Conservation (phyloP, 306 rosid species). For the Dalbergia cultrata region DNA sequence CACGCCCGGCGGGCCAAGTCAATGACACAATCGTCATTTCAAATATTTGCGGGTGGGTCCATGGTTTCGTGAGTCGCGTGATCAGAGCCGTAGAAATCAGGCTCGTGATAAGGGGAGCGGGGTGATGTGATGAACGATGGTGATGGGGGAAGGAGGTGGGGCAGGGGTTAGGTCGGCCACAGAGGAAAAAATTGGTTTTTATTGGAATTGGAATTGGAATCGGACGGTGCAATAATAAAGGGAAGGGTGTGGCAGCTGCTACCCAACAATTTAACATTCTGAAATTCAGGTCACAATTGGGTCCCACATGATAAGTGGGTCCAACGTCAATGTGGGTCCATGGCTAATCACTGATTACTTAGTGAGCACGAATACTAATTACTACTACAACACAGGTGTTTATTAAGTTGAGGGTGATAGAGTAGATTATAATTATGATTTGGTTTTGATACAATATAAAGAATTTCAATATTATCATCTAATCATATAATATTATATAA, state of each 20-base stretch:
- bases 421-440: no score
- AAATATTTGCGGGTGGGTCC: background rate
- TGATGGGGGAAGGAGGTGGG: slow-evolving; percentile 9
- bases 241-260: background rate
- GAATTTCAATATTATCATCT: no score
- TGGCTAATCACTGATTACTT: background rate
- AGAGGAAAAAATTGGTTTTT: background rate
- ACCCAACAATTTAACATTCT: slow-evolving; percentile 22
- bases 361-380: background rate
- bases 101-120: background rate
- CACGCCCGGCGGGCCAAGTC: background rate
- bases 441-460: no score
- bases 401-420: no score
- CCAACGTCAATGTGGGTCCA: background rate
- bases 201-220: background rate
- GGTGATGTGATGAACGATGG: background rate
- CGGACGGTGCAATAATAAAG: background rate
- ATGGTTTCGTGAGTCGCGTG: background rate
- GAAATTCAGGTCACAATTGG: background rate
- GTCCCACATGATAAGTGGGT: slow-evolving; percentile 1
- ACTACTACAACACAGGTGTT: no score
- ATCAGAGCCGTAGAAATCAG: slow-evolving; percentile 10
- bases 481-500: no score
- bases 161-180: background rate
- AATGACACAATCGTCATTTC: slow-evolving; percentile 23